Conservation (phyloP, 257 asterid genomes). For the Galeopsis tetrahit region DNA sequence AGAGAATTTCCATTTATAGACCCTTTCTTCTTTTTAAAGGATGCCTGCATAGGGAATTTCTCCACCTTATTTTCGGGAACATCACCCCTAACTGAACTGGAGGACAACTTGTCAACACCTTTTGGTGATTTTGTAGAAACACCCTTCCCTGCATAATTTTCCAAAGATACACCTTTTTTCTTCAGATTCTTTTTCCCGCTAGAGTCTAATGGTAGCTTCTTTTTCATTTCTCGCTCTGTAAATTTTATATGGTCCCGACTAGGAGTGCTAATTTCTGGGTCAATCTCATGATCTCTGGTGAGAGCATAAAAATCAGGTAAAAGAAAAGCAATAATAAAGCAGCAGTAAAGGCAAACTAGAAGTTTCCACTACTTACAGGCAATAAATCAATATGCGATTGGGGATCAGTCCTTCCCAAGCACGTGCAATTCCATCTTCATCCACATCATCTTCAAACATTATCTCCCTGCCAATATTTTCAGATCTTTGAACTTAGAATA, state of each 20-base stretch:
- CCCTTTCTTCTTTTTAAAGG: conserved; percentile 46
- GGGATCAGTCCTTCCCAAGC: conserved; percentile 89
- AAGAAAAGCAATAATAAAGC: conserved; percentile 15
- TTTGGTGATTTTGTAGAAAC: conserved; percentile 40
- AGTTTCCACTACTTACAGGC: conserved; percentile 61
- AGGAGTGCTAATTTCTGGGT: conserved; percentile 59
- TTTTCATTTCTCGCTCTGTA: conserved; percentile 50
- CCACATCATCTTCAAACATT: conserved; percentile 50
- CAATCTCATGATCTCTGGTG: conserved; percentile 71
- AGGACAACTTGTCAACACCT: conserved; percentile 43
- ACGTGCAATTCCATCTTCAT: conserved; percentile 49
- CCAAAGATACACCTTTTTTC: conserved; percentile 35
- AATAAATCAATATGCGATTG: conserved; percentile 74
- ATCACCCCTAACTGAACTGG: conserved; percentile 38
- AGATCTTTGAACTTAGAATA: conserved; percentile 12
- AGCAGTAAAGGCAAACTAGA: conserved; percentile 16
- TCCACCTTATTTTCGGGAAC: conserved; percentile 47
- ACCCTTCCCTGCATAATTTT: conserved; percentile 39
- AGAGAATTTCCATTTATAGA: conserved; percentile 36
- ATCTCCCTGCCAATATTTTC: conserved; percentile 52
- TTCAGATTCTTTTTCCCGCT: conserved; percentile 25
- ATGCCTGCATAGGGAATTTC: conserved; percentile 34
- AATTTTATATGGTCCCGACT: conserved; percentile 71
- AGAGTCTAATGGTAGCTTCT: conserved; percentile 33
- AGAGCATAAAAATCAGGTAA: conserved; percentile 26